Evolutionary conservation across 2,329 filamentous ascomycete species (phyloP).

Genomic region (Aspergillus fijiensis): DNA sequence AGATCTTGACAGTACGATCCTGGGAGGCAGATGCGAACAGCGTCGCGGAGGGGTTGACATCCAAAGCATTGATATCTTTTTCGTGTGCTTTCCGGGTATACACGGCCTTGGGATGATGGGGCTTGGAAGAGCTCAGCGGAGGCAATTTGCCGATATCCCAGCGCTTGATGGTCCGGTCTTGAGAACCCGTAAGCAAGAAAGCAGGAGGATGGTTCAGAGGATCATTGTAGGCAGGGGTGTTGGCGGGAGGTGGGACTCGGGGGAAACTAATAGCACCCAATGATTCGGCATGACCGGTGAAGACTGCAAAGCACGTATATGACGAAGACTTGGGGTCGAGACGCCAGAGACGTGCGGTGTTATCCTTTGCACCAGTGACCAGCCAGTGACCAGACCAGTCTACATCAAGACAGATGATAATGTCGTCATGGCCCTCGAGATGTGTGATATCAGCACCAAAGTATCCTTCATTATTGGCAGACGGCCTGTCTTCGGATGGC

Average conservation of each 20-base stretch:
- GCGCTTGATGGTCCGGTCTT: slow-evolving; percentile 92
- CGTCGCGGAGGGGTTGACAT: slow-evolving; percentile 70
- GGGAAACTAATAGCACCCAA: slow-evolving; percentile 86
- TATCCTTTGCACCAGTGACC: slow-evolving; percentile 94
- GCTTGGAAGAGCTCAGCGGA: slow-evolving; percentile 44
- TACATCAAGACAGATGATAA: slow-evolving; percentile 89
- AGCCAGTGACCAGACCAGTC: slow-evolving; percentile 99
- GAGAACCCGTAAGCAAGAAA: slow-evolving; percentile 87
- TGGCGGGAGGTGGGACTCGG: slow-evolving; percentile 63
- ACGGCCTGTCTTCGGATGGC: slow-evolving; percentile 30
- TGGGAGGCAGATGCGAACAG: slow-evolving; percentile 95
- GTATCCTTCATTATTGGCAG: slow-evolving; percentile 52
- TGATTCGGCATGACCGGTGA: slow-evolving; percentile 92
- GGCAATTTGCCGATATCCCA: slow-evolving; percentile 75
- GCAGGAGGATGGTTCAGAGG: slow-evolving; percentile 77
- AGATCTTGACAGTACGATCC: slow-evolving; percentile 95
- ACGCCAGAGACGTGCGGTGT: slow-evolving; percentile 86
- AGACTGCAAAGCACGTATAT: slow-evolving; percentile 75
- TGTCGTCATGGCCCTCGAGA: slow-evolving; percentile 88
- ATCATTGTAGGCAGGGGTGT: slow-evolving; percentile 68
- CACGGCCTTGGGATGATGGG: slow-evolving; percentile 54
- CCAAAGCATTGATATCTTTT: slow-evolving; percentile 96
- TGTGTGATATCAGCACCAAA: slow-evolving; percentile 88
- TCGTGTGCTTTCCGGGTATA: slow-evolving; percentile 96
- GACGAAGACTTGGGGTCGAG: slow-evolving; percentile 73